phyloP scores from a whole-genome alignment of 179 eudicot genomes.

The Amaranthus tricolor region DNA sequence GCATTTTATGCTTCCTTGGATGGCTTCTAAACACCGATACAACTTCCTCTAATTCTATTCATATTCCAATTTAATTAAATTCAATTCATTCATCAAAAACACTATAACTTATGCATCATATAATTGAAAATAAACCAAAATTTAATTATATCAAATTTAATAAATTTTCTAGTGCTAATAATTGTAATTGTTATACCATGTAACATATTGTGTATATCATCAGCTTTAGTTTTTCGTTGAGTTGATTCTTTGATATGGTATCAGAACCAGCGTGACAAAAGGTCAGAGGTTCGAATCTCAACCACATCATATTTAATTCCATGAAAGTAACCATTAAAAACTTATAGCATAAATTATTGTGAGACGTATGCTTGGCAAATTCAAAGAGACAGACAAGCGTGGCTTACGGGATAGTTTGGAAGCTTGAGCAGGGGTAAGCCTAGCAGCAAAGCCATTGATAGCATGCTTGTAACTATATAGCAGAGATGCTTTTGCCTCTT shows the following conservation, averaged over 20 bases:
- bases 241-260: no score
- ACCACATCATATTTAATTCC: no score
- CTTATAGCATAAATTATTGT: not conserved
- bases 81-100: not conserved
- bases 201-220: no score
- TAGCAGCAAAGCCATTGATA: constrained; percentile 83
- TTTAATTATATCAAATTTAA: no score
- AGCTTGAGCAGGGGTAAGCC: constrained; percentile 71
- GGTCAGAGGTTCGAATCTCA: no score
- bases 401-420: constrained; percentile 53
- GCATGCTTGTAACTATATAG: constrained; percentile 79
- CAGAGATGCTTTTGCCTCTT: constrained; percentile 63
- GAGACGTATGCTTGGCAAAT: not conserved
- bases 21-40: constrained; percentile 53
- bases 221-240: no score
- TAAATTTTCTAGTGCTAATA: no score
- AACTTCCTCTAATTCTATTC: constrained; percentile 58
- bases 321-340: not conserved
- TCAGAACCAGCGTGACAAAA: no score
- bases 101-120: not conserved
- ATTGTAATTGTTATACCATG: no score
- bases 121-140: no score
- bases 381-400: not conserved
- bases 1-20: constrained; percentile 55
- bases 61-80: not conserved